phyloP scores from a whole-genome alignment of 129 eudicot species.

The Glebionis coronaria region DNA sequence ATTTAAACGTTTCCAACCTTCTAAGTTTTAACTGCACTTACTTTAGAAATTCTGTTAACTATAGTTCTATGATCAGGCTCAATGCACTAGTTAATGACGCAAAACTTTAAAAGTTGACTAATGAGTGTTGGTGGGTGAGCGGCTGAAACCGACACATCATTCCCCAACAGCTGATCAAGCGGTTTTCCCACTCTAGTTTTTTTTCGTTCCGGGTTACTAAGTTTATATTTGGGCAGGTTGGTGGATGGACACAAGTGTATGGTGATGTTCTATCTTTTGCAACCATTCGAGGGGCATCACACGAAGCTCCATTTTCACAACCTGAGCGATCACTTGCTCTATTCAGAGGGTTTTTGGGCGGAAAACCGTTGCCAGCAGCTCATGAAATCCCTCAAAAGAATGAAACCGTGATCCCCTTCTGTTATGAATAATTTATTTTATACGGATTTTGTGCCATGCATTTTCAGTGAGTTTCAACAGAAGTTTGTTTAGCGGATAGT shows the following conservation, averaged over 20 bases:
- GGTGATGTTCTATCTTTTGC: constrained; percentile 61
- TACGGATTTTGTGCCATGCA: constrained; percentile 16
- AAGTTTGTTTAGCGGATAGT: constrained; percentile 5
- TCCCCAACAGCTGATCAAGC: background rate
- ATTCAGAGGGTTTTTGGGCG: constrained; percentile 47
- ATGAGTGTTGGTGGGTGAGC: too few relatives aligned
- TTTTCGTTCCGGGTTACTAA: background rate
- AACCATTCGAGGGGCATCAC: constrained; percentile 78
- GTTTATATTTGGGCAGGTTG: constrained; percentile 45
- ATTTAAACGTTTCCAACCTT: too few relatives aligned
- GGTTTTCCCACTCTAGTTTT: background rate
- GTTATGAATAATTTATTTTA: constrained; percentile 22
- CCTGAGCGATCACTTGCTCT: constrained; percentile 65
- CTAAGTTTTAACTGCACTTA: too few relatives aligned
- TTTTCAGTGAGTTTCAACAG: constrained; percentile 25
- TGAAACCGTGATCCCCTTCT: background rate
- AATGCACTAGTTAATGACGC: too few relatives aligned
- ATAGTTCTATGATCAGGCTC: too few relatives aligned
- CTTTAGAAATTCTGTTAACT: too few relatives aligned
- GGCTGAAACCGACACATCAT: background rate
- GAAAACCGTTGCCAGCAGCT: constrained; percentile 48
- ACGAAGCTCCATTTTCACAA: constrained; percentile 73
- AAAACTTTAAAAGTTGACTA: too few relatives aligned
- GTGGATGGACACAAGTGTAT: constrained; percentile 81
- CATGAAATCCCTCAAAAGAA: background rate